Base-by-base conservation (phyloP, 2,329 filamentous ascomycete species). In the Sporothrix brunneoviolacea region DNA sequence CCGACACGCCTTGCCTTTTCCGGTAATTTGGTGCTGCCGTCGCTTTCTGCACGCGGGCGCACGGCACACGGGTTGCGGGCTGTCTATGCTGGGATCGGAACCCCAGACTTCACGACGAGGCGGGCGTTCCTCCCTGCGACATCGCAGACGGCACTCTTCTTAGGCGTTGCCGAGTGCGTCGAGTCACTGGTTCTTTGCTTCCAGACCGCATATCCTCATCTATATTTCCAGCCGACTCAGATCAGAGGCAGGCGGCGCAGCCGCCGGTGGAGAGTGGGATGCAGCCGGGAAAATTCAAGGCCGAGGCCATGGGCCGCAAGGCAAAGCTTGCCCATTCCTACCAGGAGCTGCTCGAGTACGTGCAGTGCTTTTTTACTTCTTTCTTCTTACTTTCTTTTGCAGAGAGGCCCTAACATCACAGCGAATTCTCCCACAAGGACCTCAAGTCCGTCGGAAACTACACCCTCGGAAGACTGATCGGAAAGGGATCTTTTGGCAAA, bases 401-500 rank as follows among this genome's bases (percentile, higher is more conserved):
- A 32, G 28, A 9, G 16, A n/a, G 16, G 33, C 19, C 8, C 40
- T 51, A n/a, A 50, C 48, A 3, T 7, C 6, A 2, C 67, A 96
- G 89, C 73, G 91, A 97, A 71, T 98, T 98, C 73, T 85, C 88
- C 54, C 89, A 88, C 60, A 86, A 86, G 65, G 91, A 98, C 58
- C 81, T 98, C 59, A 85, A 86, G 62, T 88, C 84, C 49, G 93
- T 98, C 54, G 93, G 93, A 60, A 97, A 96, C 72, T 98, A 98
- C 69, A 84, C 84, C 32, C 79, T 98, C 51, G 93, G 93, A 40
- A 84, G 84, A 53, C 75, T 98, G 52, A 95, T 98, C 65, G 93
- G 93, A 59, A 98, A 97, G 66, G 93, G 93, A 52, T 96, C 91
- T 57, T 98, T 98, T 69, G 93, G 93, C 62, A 97, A 96, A 71